phyloP scores from a whole-genome alignment of 306 rosid species.

The Acacia crassicarpa region DNA sequence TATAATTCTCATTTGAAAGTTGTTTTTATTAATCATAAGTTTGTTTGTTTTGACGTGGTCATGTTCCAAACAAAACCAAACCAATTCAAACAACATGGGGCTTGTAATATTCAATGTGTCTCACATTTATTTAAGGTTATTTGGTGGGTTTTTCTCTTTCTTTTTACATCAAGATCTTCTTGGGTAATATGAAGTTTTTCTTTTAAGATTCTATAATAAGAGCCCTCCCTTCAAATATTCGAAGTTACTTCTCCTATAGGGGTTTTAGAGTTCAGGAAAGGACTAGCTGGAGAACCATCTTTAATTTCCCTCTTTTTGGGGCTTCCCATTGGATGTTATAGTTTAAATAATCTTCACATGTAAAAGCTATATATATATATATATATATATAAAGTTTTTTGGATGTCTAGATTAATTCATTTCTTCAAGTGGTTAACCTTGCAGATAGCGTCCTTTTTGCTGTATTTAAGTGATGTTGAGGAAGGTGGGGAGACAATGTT shows the following conservation, averaged over 20 bases:
- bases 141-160: not conserved
- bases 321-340: not conserved
- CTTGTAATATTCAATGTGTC: not conserved
- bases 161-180: not conserved
- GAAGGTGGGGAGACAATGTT: slow-evolving; percentile 4
- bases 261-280: not conserved
- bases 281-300: not conserved
- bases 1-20: slow-evolving; percentile 6
- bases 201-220: not conserved
- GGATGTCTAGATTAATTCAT: not conserved
- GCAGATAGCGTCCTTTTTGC: not conserved
- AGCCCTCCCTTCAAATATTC: not conserved
- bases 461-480: not conserved
- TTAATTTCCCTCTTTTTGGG: not conserved
- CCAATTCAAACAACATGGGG: not conserved
- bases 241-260: not conserved
- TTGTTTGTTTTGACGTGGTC: not conserved
- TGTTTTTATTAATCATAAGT: slow-evolving; percentile 28
- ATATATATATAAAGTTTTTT: not conserved
- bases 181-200: not conserved
- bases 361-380: not conserved
- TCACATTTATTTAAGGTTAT: not conserved
- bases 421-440: not conserved
- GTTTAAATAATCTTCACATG: not conserved
- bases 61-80: not conserved